A percentile compares a stretch with the other conserved stretches of the same genome.
Evolutionary conservation across 345 rosid genomes (phyloP).

Genomic region (Geranium rotundifolium): DNA sequence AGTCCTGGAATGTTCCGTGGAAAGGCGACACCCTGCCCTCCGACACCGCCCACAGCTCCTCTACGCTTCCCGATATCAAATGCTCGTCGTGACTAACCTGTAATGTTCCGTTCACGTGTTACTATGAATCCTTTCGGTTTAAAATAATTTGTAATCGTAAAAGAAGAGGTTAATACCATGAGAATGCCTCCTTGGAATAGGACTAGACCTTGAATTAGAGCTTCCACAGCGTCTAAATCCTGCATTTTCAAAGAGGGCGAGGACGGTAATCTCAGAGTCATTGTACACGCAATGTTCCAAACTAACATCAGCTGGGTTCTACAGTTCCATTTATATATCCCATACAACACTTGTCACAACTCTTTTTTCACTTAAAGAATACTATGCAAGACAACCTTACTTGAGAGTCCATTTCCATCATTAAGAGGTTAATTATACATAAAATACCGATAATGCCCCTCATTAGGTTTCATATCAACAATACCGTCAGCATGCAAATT

Average conservation of each 20-base stretch:
- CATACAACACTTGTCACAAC: too few relatives aligned
- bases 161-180: conserved; percentile 41
- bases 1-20: conserved; percentile 77
- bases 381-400: too few relatives aligned
- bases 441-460: too few relatives aligned
- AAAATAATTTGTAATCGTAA: neutral
- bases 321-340: too few relatives aligned
- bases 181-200: conserved; percentile 94
- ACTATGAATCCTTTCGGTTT: neutral
- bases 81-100: conserved; percentile 99
- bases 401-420: too few relatives aligned
- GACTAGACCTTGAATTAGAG: conserved; percentile 94
- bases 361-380: too few relatives aligned
- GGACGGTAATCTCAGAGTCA: neutral
- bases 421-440: too few relatives aligned
- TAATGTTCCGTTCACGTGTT: neutral
- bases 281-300: too few relatives aligned
- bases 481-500: too few relatives aligned
- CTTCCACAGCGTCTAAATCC: conserved; percentile 99
- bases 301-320: too few relatives aligned
- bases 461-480: too few relatives aligned
- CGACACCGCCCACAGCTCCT: conserved; percentile 88
- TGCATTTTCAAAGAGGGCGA: conserved; percentile 16
- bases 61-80: conserved; percentile 92
- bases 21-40: conserved; percentile 69